Conservation (phyloP, 2,329 filamentous ascomycete genomes). For the Cercospora sp. region DNA sequence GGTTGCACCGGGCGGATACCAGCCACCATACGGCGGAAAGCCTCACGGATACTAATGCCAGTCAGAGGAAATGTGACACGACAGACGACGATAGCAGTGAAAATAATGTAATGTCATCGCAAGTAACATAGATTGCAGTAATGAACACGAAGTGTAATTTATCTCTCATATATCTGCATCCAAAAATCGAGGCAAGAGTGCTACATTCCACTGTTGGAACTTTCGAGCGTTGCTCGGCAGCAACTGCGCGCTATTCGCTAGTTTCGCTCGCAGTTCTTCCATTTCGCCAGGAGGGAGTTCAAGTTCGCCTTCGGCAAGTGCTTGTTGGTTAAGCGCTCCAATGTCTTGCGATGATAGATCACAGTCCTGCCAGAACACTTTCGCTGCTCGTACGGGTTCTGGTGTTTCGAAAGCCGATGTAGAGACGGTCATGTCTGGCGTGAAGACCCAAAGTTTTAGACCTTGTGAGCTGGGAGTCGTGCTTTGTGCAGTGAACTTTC, state of each 20-base stretch:
- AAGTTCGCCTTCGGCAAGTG: constrained; percentile 33
- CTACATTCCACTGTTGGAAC: constrained; percentile 30
- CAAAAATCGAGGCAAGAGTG: constrained; percentile 24
- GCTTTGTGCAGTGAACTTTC: constrained; percentile 62
- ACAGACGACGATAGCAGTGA: background rate
- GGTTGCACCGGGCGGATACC: constrained; percentile 9
- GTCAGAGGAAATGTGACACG: background rate
- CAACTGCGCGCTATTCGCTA: constrained; percentile 30
- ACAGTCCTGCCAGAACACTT: constrained; percentile 52
- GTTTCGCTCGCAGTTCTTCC: constrained; percentile 47
- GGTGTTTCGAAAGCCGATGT: constrained; percentile 39
- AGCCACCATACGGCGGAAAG: background rate
- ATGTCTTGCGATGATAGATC: constrained; percentile 13
- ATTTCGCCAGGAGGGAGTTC: constrained; percentile 30
- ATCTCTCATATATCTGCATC: constrained; percentile 14
- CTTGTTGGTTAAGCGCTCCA: constrained; percentile 21
- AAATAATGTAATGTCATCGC: background rate
- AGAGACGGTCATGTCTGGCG: constrained; percentile 59
- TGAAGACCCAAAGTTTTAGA: constrained; percentile 58
- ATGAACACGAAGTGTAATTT: background rate
- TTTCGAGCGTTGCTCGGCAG: constrained; percentile 28
- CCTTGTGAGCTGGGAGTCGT: background rate
- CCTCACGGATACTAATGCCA: background rate
- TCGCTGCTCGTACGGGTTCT: constrained; percentile 55
- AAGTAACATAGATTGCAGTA: background rate